phyloP scores from a whole-genome alignment of 176 grass and related monocot species.

The Lolium multiflorum region DNA sequence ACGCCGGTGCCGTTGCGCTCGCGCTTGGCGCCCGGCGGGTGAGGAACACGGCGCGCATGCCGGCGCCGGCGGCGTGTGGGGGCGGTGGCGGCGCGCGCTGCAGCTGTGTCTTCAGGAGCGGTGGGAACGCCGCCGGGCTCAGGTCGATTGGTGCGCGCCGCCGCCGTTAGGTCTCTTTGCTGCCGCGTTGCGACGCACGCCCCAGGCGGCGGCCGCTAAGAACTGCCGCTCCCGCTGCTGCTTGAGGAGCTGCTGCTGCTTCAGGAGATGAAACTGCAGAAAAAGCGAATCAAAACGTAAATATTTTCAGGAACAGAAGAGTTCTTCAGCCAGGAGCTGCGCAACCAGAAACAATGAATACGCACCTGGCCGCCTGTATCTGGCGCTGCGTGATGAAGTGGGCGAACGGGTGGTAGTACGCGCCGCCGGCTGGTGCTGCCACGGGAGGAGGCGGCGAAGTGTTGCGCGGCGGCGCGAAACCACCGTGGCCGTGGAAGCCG shows the following conservation, averaged over 20 bases:
- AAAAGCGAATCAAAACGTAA: not conserved
- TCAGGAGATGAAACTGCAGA: conserved; percentile 72
- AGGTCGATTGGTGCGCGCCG: conserved; percentile 36
- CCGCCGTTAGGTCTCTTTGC: not conserved
- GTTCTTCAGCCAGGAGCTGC: not conserved
- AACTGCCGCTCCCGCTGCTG: conserved; percentile 66
- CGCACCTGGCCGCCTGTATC: conserved; percentile 73
- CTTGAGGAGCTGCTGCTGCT: conserved; percentile 77
- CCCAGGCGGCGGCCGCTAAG: conserved; percentile 20
- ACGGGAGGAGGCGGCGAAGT: conserved; percentile 30
- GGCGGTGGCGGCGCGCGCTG: conserved; percentile 19
- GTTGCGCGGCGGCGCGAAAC: conserved; percentile 22
- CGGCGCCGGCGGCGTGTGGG: not conserved
- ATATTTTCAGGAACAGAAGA: not conserved
- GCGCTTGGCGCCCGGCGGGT: conserved; percentile 44
- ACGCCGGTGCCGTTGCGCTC: conserved; percentile 90
- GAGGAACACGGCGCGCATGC: conserved; percentile 80
- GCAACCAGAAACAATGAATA: not conserved
- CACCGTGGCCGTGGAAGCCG: not conserved
- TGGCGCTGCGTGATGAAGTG: conserved; percentile 64
- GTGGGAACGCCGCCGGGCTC: conserved; percentile 55
- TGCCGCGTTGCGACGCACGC: not conserved
- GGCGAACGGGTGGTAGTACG: conserved; percentile 50
- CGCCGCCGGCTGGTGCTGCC: not conserved
- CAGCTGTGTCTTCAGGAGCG: conserved; percentile 50